These are phyloP conservation scores for Vitis rotundifolia DNA, from an alignment of 164 flowering plant species.

Conservation along the genomic window DNA sequence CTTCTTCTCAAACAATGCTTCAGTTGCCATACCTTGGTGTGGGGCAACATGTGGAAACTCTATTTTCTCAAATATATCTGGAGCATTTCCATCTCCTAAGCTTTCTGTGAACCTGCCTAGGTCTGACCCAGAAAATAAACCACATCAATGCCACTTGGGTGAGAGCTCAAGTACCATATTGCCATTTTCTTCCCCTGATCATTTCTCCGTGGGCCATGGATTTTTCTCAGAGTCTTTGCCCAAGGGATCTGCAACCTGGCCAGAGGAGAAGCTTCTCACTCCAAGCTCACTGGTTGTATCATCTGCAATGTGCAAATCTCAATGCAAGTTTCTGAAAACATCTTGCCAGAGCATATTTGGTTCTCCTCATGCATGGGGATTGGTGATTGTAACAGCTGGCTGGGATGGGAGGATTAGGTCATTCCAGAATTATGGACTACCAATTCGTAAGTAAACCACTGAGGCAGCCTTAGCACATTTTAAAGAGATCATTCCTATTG, in stretches of 20 bases:
- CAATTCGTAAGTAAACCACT: neutral
- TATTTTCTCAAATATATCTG: slow-evolving; percentile 1
- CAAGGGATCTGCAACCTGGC: slow-evolving; percentile 39
- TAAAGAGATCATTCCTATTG: neutral
- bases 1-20: slow-evolving; percentile 30
- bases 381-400: slow-evolving; percentile 42
- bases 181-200: slow-evolving; percentile 16
- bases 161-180: slow-evolving; percentile 6
- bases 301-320: slow-evolving; percentile 20
- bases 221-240: slow-evolving; percentile 20
- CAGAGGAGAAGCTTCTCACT: slow-evolving; percentile 39
- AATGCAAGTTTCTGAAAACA: slow-evolving; percentile 31
- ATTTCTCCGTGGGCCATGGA: slow-evolving; percentile 14
- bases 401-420: slow-evolving; percentile 43
- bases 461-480: neutral
- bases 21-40: slow-evolving; percentile 38
- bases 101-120: neutral
- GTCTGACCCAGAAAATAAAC: neutral
- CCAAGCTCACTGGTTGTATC: slow-evolving; percentile 14
- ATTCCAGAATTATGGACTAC: slow-evolving; percentile 30
- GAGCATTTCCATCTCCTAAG: neutral
- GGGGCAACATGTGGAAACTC: slow-evolving; percentile 7
- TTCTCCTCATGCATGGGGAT: slow-evolving; percentile 36
- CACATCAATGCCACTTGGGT: neutral
- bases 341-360: slow-evolving; percentile 13